Conservation (phyloP, 129 eudicot species). For the Smallanthus sonchifolius region DNA sequence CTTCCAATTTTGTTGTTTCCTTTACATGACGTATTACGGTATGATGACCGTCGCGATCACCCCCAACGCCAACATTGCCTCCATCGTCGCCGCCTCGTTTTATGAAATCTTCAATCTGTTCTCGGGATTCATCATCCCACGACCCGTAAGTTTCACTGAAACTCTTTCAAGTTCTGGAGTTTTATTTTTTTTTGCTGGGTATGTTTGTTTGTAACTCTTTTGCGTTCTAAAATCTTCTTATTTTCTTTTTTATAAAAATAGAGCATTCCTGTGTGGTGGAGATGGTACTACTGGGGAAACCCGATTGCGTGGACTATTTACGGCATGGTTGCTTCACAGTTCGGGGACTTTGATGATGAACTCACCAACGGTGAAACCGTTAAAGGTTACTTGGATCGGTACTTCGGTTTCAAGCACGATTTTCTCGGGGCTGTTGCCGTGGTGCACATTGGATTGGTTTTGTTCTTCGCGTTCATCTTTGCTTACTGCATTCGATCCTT, state of each 20-base stretch:
- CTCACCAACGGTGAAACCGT: slow-evolving; percentile 40
- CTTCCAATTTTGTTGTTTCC: slow-evolving; percentile 57
- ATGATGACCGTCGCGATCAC: slow-evolving; percentile 90
- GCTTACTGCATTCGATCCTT: slow-evolving; percentile 69
- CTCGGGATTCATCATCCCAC: slow-evolving; percentile 81
- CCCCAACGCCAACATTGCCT: slow-evolving; percentile 66
- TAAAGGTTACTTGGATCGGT: slow-evolving; percentile 42
- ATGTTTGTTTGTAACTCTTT: background rate
- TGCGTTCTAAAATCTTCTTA: background rate
- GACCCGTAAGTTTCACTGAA: slow-evolving; percentile 46
- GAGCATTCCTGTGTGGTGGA: slow-evolving; percentile 90
- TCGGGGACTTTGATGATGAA: slow-evolving; percentile 40
- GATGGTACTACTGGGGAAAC: slow-evolving; percentile 64
- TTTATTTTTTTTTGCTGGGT: too few species aligned
- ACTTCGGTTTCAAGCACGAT: slow-evolving; percentile 51
- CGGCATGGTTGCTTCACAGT: slow-evolving; percentile 73
- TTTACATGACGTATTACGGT: slow-evolving; percentile 81
- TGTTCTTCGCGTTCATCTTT: slow-evolving; percentile 66
- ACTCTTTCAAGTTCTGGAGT: too few species aligned
- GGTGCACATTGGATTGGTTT: slow-evolving; percentile 41
- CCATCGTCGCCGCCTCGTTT: slow-evolving; percentile 66
- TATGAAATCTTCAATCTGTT: slow-evolving; percentile 74
- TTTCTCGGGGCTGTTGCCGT: slow-evolving; percentile 59
- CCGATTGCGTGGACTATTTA: slow-evolving; percentile 72
- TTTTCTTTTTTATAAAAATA: background rate